A percentile compares a stretch with the other conserved stretches of the same genome.
Conservation (phyloP, 768 basidiomycete genomes). For the Mycena latifolia region DNA sequence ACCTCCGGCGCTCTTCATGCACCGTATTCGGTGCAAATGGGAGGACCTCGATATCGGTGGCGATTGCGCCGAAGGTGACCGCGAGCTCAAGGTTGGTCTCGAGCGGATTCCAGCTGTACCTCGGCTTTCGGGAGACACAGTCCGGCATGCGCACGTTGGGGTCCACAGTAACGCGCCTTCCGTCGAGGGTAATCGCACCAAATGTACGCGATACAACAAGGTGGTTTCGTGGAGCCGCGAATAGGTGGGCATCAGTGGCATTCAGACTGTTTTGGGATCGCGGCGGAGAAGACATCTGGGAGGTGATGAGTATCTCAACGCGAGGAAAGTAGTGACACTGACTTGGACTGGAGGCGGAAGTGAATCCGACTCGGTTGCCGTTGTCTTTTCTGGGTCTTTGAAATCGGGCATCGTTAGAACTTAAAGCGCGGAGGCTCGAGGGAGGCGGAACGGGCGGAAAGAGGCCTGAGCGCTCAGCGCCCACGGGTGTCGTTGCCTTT, state of each 20-base stretch:
- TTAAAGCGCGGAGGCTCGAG: no score
- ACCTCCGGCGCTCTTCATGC: neutral
- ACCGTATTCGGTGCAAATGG: neutral
- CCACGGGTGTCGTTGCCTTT: no score
- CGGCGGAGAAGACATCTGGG: neutral
- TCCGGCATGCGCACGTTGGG: conserved; percentile 8
- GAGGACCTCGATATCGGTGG: neutral
- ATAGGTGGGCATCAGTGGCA: neutral
- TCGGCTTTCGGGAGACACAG: neutral
- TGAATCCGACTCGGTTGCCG: neutral
- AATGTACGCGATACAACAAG: neutral
- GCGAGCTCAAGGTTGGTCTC: neutral
- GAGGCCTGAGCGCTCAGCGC: no score
- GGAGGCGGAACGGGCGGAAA: no score
- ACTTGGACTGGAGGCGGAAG: neutral
- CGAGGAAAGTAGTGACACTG: neutral
- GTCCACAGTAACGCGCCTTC: conserved; percentile 1
- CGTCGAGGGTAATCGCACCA: neutral
- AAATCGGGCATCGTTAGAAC: neutral
- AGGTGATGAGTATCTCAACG: neutral
- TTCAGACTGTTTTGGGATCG: neutral
- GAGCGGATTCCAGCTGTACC: neutral
- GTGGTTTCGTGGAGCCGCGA: neutral
- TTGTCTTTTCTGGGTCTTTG: neutral
- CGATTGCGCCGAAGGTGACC: neutral